Base-by-base conservation (phyloP, 139 green algal species). In the Nannochloris sp. region DNA sequence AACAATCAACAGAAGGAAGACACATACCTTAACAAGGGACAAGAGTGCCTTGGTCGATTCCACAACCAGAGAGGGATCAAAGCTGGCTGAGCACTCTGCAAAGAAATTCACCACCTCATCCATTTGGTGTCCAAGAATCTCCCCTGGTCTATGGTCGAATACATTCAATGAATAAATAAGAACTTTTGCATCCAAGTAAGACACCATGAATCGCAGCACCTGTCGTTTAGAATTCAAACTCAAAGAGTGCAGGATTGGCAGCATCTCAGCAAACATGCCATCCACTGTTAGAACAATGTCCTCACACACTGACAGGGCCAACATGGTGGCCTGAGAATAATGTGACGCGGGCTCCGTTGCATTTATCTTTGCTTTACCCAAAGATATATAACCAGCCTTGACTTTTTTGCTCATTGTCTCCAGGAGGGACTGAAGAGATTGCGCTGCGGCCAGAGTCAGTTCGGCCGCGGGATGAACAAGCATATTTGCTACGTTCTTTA, bases 241-340 rank as follows among this genome's bases (percentile, higher is more conserved):
- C 15, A 64, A 58, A 21, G 57, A 50, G 15, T 61, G 57, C 53
- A 75, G 71, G 15, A 62, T 61, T 5, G 69, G 61, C 43, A 75
- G 34, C 6, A 62, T 62, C 43, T 54, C 23, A 21, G 48, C 56
- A 61, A 72, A 67, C 37, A 67, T 40, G 5, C 19, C 31, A 21
- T 60, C 57, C 11, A 71, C 27, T 54, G 62, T 49, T 21, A 37
- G 50, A 34, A 16, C 23, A 58, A 58, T 58, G 19, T 34, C 50
- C 21, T 34, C 19, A 16, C 23, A 58, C 23, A 58, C 23, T 29
- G 12, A 58, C 29, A 29, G 6, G 19, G 23, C 50, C 19, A 58
- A 19, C 25, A 23, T 21, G 15, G 21, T 36, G 12, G 50, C 21
- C 50, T 58, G 21, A 12, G 21, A 37, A 23, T 58, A 31, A 29